These are phyloP conservation scores for Syncephalastrum contaminatum DNA, from an alignment of 371 early-diverging fungal genomes.

Conservation along the genomic window DNA sequence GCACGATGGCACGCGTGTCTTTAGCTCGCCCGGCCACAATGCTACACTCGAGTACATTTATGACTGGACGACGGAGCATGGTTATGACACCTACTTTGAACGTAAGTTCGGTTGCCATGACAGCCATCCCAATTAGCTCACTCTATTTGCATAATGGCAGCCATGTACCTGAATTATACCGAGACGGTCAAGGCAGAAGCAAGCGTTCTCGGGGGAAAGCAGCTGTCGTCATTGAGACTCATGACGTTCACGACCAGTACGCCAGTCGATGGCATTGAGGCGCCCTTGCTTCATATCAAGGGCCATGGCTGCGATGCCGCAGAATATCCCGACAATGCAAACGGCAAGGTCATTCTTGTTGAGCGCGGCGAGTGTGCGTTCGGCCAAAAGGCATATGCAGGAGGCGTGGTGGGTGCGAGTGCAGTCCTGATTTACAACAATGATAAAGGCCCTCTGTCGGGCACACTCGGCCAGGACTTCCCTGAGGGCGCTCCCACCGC, in stretches of 20 bases:
- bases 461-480: slow-evolving; percentile 13
- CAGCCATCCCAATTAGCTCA: background rate
- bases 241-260: slow-evolving; percentile 17
- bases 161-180: slow-evolving; percentile 14
- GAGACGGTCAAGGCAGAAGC: slow-evolving; percentile 14
- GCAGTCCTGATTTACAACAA: slow-evolving; percentile 49
- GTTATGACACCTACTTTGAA: slow-evolving; percentile 12
- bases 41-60: slow-evolving; percentile 11
- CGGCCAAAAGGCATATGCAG: slow-evolving; percentile 45
- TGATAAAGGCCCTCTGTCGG: slow-evolving; percentile 17
- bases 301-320: slow-evolving; percentile 10
- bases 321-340: slow-evolving; percentile 17
- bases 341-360: slow-evolving; percentile 47
- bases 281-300: slow-evolving; percentile 4
- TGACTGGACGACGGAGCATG: slow-evolving; percentile 8
- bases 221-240: background rate
- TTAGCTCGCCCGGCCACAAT: slow-evolving; percentile 14
- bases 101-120: slow-evolving; percentile 8
- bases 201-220: slow-evolving; percentile 1
- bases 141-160: slow-evolving; percentile 2
- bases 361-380: slow-evolving; percentile 57
- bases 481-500: slow-evolving; percentile 16
- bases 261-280: slow-evolving; percentile 12
- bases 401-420: slow-evolving; percentile 42
- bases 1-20: slow-evolving; percentile 14